Conservation (phyloP, 176 grass and related monocot species). For the Neostapfia colusana region DNA sequence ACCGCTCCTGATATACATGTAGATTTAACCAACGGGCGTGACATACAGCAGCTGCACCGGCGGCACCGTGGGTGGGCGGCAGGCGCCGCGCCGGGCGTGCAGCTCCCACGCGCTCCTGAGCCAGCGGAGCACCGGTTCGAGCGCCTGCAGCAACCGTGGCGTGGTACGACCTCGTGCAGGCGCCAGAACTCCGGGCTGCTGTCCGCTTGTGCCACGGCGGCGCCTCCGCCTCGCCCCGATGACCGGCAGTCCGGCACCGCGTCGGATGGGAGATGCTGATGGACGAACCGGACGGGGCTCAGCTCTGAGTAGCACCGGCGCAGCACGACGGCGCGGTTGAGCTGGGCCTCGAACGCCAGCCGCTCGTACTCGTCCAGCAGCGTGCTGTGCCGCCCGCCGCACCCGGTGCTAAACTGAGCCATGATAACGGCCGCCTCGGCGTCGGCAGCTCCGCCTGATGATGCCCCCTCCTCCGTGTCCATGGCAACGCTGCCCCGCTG, state of each 20-base stretch:
- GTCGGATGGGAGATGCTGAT: neutral
- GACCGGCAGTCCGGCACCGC: neutral
- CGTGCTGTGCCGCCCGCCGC: conserved; percentile 50
- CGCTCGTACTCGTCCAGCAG: conserved; percentile 84
- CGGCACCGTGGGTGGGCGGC: conserved; percentile 29
- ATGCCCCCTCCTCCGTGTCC: conserved; percentile 1
- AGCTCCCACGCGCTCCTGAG: conserved; percentile 40
- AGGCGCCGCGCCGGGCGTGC: neutral
- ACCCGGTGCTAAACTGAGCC: conserved; percentile 60
- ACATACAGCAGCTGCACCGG: conserved; percentile 30
- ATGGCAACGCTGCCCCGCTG: neutral
- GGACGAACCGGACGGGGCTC: conserved; percentile 50
- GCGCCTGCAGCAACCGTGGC: conserved; percentile 34
- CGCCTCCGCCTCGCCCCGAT: neutral
- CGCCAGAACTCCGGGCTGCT: neutral
- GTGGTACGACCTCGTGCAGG: conserved; percentile 30
- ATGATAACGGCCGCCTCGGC: neutral
- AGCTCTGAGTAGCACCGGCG: conserved; percentile 72
- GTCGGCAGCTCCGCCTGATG: neutral
- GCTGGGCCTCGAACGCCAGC: conserved; percentile 59
- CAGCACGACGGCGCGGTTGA: conserved; percentile 72
- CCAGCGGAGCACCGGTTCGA: conserved; percentile 38
- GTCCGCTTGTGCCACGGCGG: neutral
- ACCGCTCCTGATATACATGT: no score
- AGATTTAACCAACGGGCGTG: no score